Evolutionary conservation across 805 yeast species (phyloP).

Genomic region (Yamadazyma laniorum): DNA sequence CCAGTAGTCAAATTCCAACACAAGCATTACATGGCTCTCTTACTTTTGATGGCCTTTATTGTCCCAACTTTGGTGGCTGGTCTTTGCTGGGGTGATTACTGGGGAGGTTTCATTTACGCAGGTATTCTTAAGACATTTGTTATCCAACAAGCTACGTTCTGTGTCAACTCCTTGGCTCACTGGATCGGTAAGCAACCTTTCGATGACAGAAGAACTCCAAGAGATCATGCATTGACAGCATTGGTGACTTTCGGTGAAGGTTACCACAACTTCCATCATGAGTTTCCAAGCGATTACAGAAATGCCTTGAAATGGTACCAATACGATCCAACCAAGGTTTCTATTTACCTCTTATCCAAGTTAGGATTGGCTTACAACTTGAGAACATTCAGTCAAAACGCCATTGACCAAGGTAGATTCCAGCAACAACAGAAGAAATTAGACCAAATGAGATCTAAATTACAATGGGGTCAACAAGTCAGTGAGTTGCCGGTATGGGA

Average conservation of each 20-base stretch:
- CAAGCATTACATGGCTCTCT: slow-evolving; percentile 64
- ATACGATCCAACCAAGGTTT: slow-evolving; percentile 76
- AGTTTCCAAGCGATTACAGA: slow-evolving; percentile 86
- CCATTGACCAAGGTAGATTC: slow-evolving; percentile 76
- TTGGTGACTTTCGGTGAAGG: slow-evolving; percentile 87
- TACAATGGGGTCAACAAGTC: slow-evolving; percentile 76
- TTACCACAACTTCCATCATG: slow-evolving; percentile 88
- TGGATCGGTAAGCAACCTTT: slow-evolving; percentile 86
- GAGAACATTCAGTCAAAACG: slow-evolving; percentile 74
- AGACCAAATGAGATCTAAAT: slow-evolving; percentile 55
- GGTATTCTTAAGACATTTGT: slow-evolving; percentile 67
- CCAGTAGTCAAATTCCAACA: slow-evolving; percentile 81
- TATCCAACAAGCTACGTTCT: slow-evolving; percentile 84
- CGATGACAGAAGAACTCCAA: slow-evolving; percentile 83
- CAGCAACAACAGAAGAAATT: slow-evolving; percentile 84
- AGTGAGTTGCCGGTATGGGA: slow-evolving; percentile 73
- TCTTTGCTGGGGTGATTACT: slow-evolving; percentile 53
- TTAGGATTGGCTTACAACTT: slow-evolving; percentile 70
- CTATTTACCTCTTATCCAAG: slow-evolving; percentile 58
- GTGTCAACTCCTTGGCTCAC: slow-evolving; percentile 83
- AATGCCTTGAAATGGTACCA: slow-evolving; percentile 86
- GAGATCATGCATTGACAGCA: slow-evolving; percentile 80
- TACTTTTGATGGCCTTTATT: slow-evolving; percentile 59
- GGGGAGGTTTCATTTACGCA: slow-evolving; percentile 76
- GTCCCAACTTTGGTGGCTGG: slow-evolving; percentile 65